Conservation (phyloP, 2,329 filamentous ascomycete genomes). For the Trichoderma pleuroti region DNA sequence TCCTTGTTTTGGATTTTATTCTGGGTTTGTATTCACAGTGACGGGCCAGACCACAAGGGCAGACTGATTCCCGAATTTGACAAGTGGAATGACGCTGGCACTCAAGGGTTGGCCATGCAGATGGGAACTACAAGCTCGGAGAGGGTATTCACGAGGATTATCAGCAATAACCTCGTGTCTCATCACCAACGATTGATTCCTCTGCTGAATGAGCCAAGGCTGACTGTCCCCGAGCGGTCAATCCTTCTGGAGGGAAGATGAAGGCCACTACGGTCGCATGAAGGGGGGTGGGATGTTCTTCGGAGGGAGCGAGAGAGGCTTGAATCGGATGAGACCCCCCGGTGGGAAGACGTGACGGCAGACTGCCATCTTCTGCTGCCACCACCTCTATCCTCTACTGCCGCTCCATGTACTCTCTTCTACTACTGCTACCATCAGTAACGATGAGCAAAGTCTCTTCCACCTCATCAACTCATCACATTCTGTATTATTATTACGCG, state of each 20-base stretch:
- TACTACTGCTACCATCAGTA: not conserved
- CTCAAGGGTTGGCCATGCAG: too few species aligned
- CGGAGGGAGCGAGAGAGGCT: not conserved
- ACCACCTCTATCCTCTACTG: not conserved
- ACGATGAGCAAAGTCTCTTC: too few species aligned
- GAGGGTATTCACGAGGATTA: not conserved
- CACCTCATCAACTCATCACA: not conserved
- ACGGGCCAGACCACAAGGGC: too few species aligned
- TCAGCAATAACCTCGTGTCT: not conserved
- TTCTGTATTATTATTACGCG: not conserved
- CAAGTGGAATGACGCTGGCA: too few species aligned
- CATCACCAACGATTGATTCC: not conserved
- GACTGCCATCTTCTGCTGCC: not conserved
- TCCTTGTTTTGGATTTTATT: too few species aligned
- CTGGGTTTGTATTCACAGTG: too few species aligned
- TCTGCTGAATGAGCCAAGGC: not conserved
- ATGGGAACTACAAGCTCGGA: not conserved
- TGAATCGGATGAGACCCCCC: not conserved
- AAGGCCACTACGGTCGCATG: not conserved
- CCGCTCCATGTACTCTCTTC: not conserved
- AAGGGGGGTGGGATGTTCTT: not conserved
- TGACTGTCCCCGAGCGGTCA: not conserved
- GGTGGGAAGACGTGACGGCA: not conserved
- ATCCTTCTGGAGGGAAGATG: not conserved
- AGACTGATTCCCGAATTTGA: too few species aligned